A percentile compares a stretch with the other conserved stretches of the same genome.
Conservation (phyloP, 2,329 filamentous ascomycete genomes). For the Bertia moriformis region DNA sequence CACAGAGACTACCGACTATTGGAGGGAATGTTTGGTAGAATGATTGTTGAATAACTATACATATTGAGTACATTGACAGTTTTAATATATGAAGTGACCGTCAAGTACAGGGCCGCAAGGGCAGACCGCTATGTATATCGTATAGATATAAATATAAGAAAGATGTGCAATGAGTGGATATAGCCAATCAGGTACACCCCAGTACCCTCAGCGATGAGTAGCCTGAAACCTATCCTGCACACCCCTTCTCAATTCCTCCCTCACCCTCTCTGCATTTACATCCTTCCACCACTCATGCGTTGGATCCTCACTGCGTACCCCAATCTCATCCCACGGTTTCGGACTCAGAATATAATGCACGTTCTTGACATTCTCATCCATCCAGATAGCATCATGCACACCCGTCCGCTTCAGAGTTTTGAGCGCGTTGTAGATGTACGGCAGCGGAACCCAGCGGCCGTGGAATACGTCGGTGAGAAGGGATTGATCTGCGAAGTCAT, state of each 20-base stretch:
- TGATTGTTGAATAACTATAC: too few relatives aligned
- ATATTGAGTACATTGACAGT: too few relatives aligned
- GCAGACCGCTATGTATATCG: too few relatives aligned
- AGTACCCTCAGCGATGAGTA: too few relatives aligned
- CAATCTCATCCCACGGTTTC: conserved; percentile 44
- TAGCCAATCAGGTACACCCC: too few relatives aligned
- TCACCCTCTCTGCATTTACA: neutral
- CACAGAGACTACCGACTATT: too few relatives aligned
- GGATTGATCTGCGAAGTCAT: conserved; percentile 46
- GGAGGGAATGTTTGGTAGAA: too few relatives aligned
- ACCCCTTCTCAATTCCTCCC: neutral
- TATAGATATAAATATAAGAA: too few relatives aligned
- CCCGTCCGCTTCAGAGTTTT: conserved; percentile 39
- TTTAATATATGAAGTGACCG: too few relatives aligned
- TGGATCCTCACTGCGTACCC: conserved; percentile 5
- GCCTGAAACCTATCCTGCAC: neutral
- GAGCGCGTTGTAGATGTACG: conserved; percentile 47
- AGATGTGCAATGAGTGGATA: too few relatives aligned
- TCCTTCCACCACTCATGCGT: neutral
- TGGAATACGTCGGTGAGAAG: conserved; percentile 39
- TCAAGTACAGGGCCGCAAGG: too few relatives aligned
- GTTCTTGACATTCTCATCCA: conserved; percentile 41
- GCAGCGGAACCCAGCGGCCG: conserved; percentile 39
- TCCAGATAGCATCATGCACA: conserved; percentile 41
- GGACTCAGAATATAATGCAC: conserved; percentile 46